Evolutionary conservation across 1,139 yeast genomes (phyloP).

Genomic region (Scheffersomyces lignicola): DNA sequence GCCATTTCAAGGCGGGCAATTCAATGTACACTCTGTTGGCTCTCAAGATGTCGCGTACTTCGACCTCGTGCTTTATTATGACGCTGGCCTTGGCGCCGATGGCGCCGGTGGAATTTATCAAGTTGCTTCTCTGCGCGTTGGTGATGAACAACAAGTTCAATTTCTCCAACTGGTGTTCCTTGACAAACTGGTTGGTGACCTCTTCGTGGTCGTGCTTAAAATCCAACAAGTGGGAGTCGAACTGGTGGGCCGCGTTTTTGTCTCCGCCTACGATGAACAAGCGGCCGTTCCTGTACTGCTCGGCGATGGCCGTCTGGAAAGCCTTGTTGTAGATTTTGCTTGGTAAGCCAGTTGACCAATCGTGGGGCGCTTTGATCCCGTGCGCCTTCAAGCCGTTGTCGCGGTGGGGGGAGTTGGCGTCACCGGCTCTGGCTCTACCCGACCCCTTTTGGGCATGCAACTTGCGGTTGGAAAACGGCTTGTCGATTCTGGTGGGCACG

Average conservation of each 20-base stretch:
- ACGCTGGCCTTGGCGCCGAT: conserved; percentile 58
- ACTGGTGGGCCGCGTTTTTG: conserved; percentile 7
- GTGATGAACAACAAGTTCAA: conserved; percentile 70
- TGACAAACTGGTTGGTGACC: conserved; percentile 60
- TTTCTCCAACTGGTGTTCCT: conserved; percentile 52
- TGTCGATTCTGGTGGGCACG: conserved; percentile 83
- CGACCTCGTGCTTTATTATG: conserved; percentile 73
- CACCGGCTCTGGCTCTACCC: conserved; percentile 96
- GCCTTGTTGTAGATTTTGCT: conserved; percentile 73
- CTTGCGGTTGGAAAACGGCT: conserved; percentile 82
- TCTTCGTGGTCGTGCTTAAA: conserved; percentile 47
- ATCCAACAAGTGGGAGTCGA: conserved; percentile 36
- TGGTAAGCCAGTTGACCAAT: conserved; percentile 83
- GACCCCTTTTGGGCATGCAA: conserved; percentile 89
- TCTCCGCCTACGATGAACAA: conserved; percentile 65
- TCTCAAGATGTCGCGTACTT: conserved; percentile 80
- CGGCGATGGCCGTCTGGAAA: conserved; percentile 76
- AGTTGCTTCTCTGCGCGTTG: conserved; percentile 50
- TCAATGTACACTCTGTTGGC: conserved; percentile 80
- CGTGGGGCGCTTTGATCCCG: conserved; percentile 89
- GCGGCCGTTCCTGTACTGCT: conserved; percentile 73
- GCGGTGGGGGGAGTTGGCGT: conserved; percentile 90
- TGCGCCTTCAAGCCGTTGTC: conserved; percentile 89
- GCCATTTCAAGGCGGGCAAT: conserved; percentile 67
- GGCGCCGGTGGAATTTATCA: conserved; percentile 51